Base-by-base conservation (phyloP, 2,329 filamentous ascomycete species). In the Lojkania enalia region DNA sequence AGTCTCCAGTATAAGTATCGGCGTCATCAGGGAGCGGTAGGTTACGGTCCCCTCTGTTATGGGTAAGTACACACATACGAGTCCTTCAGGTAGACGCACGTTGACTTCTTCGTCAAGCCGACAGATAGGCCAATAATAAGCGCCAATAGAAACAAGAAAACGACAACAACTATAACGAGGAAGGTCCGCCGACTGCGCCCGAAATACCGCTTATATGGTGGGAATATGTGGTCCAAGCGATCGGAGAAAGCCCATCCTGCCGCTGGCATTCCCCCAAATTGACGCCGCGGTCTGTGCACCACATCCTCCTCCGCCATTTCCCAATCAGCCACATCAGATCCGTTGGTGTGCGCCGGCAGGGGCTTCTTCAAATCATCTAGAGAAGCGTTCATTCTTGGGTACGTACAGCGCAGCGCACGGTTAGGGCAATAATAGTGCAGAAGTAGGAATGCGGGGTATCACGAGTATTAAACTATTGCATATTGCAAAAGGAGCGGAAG, bases 1-100 rank as follows among this genome's bases (percentile, higher is more conserved):
- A 65, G 38, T 88, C 84, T 40, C 85, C 86, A 3, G 71, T 77
- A 57, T 80, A 82, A 0, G 77, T 75, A 1, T 76, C 72, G 9
- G 74, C 72, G 43, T 78, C 74, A 18, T 70, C 71, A 2, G 79
- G 79, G 5, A 82, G 71, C 3, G 79, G 78, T 5, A 82, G 69
- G 50, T 78, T 76, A 6, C 14, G 30, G 14, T 16, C 6, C 7
- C n/a, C n/a, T n/a, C 30, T 33, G 14, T 6, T 9, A 15, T 15
- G 14, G 14, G 7, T 33, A 6, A 33, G 30, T 27, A 9, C 7
- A n/a, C n/a, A n/a, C n/a, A n/a, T n/a, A n/a, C n/a, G n/a, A n/a
- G n/a, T n/a, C n/a, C n/a, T n/a, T n/a, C n/a, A 15, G 30, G 7
- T 32, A 38, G 5, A 14, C 23, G 30, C 46, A 51, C 45, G 55